A percentile compares a stretch with the other conserved stretches of the same genome.
Evolutionary conservation across 2,329 filamentous ascomycete genomes (phyloP).

Genomic region (Colletotrichum falcatum): DNA sequence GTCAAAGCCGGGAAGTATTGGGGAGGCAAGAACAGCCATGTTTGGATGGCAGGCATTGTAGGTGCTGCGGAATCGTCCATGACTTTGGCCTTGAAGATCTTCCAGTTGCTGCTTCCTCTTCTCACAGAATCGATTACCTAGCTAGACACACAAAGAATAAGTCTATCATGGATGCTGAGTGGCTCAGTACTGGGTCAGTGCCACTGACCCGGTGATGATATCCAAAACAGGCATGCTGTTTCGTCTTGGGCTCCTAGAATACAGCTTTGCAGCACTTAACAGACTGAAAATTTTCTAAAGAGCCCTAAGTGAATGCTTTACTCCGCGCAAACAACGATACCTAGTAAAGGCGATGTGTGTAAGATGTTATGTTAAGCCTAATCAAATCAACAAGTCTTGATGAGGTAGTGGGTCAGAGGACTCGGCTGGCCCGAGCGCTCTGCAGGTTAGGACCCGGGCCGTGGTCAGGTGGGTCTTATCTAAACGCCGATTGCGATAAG

Average conservation of each 20-base stretch:
- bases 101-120: neutral
- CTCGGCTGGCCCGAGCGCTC: neutral
- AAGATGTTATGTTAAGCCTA: neutral
- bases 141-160: neutral
- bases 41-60: neutral
- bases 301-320: too few species aligned
- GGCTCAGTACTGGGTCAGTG: neutral
- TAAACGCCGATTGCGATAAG: conserved; percentile 39
- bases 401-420: neutral
- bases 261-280: neutral
- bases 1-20: neutral
- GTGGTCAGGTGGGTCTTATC: conserved; percentile 18
- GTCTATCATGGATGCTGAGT: neutral
- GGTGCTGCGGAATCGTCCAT: neutral
- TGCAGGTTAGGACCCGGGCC: neutral
- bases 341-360: neutral
- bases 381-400: neutral
- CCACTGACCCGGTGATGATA: neutral
- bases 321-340: neutral
- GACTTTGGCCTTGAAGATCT: neutral
- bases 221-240: neutral
- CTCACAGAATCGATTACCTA: neutral
- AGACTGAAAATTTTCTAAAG: rapidly evolving
- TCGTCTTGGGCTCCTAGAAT: neutral
- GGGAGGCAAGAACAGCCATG: neutral